phyloP scores from a whole-genome alignment of 2,329 filamentous ascomycete genomes.

The Aspergillus hiratsukae region DNA sequence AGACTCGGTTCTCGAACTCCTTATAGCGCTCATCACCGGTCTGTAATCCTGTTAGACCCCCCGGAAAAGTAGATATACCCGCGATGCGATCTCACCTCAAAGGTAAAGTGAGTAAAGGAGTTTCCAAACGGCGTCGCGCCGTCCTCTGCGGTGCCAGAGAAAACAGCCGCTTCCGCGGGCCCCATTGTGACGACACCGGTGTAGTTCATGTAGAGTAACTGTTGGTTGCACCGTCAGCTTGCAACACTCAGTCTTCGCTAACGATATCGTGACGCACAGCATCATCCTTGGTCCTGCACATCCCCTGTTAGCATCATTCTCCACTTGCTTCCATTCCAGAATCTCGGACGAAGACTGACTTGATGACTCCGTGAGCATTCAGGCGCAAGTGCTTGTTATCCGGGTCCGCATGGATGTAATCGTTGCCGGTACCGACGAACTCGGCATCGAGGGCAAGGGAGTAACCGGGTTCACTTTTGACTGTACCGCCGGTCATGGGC shows the following conservation, averaged over 20 bases:
- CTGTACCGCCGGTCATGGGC: constrained; percentile 36
- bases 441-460: constrained; percentile 34
- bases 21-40: constrained; percentile 42
- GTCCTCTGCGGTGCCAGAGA: constrained; percentile 28
- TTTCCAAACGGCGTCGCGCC: constrained; percentile 36
- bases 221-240: not conserved
- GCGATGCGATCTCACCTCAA: constrained; percentile 26
- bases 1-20: constrained; percentile 37
- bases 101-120: constrained; percentile 35
- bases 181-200: constrained; percentile 36
- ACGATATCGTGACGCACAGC: constrained; percentile 21
- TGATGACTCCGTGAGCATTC: constrained; percentile 37
- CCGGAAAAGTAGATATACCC: not conserved
- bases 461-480: constrained; percentile 34
- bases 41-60: constrained; percentile 14
- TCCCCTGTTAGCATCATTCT: constrained; percentile 1
- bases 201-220: constrained; percentile 39
- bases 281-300: constrained; percentile 27
- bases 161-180: constrained; percentile 29
- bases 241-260: not conserved
- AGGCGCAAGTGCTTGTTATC: constrained; percentile 37
- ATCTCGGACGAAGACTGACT: constrained; percentile 23
- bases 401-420: constrained; percentile 41
- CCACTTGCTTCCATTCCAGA: not conserved
- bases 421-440: constrained; percentile 36